These are phyloP conservation scores for Trichoderma koningiopsis DNA, from an alignment of 2,329 filamentous ascomycete genomes.

Conservation along the genomic window DNA sequence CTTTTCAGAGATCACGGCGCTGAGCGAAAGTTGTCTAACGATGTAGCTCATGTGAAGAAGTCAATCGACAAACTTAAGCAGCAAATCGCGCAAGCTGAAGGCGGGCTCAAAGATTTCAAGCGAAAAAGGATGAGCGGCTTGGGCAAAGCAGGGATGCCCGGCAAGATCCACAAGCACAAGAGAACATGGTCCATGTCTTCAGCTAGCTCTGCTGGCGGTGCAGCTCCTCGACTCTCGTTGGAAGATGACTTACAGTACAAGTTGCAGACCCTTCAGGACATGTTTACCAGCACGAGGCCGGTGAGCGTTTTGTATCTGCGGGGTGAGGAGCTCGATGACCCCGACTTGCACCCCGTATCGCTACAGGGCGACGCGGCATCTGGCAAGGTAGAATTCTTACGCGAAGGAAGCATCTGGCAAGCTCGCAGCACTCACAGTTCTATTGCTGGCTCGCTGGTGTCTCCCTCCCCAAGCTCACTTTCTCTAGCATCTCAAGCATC, in stretches of 20 bases:
- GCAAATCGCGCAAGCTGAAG: conserved; percentile 79
- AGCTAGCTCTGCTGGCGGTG: conserved; percentile 59
- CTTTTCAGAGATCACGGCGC: conserved; percentile 95
- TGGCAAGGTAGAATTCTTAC: conserved; percentile 50
- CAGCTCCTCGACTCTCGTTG: conserved; percentile 50
- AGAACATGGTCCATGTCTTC: conserved; percentile 95
- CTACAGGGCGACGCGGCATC: conserved; percentile 70
- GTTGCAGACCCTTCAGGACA: conserved; percentile 76
- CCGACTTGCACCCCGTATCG: conserved; percentile 74
- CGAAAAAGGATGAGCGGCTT: conserved; percentile 59
- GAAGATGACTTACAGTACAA: conserved; percentile 81
- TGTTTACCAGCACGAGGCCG: conserved; percentile 82
- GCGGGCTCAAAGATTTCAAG: conserved; percentile 68
- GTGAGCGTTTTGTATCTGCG: conserved; percentile 77
- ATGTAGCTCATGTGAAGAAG: conserved; percentile 93
- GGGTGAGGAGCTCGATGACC: conserved; percentile 77
- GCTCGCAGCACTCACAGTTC: conserved; percentile 58
- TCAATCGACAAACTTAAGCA: conserved; percentile 95
- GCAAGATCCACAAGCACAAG: conserved; percentile 89
- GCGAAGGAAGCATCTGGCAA: conserved; percentile 54
- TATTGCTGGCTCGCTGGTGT: conserved; percentile 63
- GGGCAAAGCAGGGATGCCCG: conserved; percentile 57
- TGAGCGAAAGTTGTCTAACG: conserved; percentile 91
- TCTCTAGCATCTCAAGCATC: conserved; percentile 62
- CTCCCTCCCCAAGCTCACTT: conserved; percentile 66